These are phyloP conservation scores for Sordariomycetes sp. DNA, from an alignment of 2,329 filamentous ascomycete genomes.

Conservation along the genomic window DNA sequence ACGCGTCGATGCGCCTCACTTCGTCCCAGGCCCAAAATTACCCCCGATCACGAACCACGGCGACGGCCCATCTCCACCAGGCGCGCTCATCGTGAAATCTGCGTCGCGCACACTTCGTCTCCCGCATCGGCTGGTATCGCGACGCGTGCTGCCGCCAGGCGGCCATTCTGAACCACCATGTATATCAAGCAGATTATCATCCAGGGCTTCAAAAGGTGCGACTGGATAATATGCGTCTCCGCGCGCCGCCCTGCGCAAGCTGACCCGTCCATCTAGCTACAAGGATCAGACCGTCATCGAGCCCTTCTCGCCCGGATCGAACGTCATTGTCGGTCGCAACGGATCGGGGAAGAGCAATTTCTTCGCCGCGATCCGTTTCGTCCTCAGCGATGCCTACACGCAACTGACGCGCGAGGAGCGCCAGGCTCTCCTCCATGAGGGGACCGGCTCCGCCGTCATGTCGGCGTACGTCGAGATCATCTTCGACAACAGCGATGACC, in stretches of 20 bases:
- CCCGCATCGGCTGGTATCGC: constrained; percentile 3
- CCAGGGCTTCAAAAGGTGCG: constrained; percentile 96
- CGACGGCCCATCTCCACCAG: constrained; percentile 6
- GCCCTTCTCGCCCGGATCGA: constrained; percentile 93
- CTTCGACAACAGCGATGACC: constrained; percentile 94
- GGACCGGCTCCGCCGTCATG: constrained; percentile 95
- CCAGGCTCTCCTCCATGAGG: constrained; percentile 92
- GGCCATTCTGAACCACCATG: constrained; percentile 45
- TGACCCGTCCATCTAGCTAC: constrained; percentile 52
- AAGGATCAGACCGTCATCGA: constrained; percentile 99
- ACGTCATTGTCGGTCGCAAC: constrained; percentile 98
- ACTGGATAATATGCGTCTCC: background rate
- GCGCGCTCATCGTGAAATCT: background rate
- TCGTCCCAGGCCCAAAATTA: constrained; percentile 1
- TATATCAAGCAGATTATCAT: constrained; percentile 99
- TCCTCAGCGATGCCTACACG: constrained; percentile 93
- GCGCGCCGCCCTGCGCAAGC: constrained; percentile 2
- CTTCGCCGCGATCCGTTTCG: constrained; percentile 97
- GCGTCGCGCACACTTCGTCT: background rate
- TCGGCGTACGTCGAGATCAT: constrained; percentile 99
- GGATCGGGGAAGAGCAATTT: constrained; percentile 99
- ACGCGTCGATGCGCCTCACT: background rate
- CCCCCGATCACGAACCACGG: background rate
- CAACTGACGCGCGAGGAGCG: constrained; percentile 94
- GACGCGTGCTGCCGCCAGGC: constrained; percentile 4